phyloP scores from a whole-genome alignment of 2,329 filamentous ascomycete genomes.

The Pleomassaria siparia region DNA sequence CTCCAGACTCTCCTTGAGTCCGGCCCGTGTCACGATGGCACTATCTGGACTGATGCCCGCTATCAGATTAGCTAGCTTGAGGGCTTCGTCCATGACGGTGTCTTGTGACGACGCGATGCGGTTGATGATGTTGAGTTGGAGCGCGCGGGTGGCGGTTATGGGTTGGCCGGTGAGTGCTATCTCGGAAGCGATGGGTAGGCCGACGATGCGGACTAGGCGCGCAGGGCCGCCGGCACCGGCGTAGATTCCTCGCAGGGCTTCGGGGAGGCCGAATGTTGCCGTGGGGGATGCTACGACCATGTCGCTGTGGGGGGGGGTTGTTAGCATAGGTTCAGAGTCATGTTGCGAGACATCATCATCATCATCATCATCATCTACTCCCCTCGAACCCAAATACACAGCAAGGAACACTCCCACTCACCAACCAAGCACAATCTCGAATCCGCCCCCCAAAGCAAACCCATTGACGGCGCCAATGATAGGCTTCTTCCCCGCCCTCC shows the following conservation, averaged over 20 bases:
- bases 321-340: neutral
- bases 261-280: conserved; percentile 56
- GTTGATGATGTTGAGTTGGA: conserved; percentile 47
- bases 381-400: neutral
- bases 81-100: conserved; percentile 37
- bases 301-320: conserved; percentile 44
- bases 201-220: conserved; percentile 52
- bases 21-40: conserved; percentile 41
- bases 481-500: conserved; percentile 61
- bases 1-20: conserved; percentile 38
- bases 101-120: conserved; percentile 40
- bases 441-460: conserved; percentile 58
- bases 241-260: conserved; percentile 57
- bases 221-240: conserved; percentile 56
- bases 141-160: conserved; percentile 49
- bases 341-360: conserved; percentile 17
- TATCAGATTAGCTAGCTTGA: conserved; percentile 40
- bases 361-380: too few species aligned
- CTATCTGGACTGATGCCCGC: conserved; percentile 41
- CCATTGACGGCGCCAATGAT: conserved; percentile 63
- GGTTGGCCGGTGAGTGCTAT: conserved; percentile 52
- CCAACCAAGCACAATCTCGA: conserved; percentile 60
- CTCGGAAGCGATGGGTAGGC: conserved; percentile 53
- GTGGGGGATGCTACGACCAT: conserved; percentile 56
- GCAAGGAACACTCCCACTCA: conserved; percentile 29